A percentile compares a stretch with the other conserved stretches of the same genome.
Conservation (phyloP, 306 rosid species). For the Rosa multiflora region DNA sequence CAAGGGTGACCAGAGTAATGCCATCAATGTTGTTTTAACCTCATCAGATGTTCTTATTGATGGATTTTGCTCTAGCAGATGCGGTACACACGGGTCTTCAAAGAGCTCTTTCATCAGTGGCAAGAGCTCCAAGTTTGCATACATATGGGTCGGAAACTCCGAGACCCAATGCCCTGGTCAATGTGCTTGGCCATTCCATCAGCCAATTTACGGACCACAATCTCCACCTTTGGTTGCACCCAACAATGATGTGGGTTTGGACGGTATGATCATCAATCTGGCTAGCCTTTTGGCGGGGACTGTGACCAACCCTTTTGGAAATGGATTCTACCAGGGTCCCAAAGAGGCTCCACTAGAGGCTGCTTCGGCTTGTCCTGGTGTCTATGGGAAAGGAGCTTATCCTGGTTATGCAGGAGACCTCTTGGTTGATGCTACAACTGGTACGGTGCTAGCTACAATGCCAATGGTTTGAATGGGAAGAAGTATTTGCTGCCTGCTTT, state of each 20-base stretch:
- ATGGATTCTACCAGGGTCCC: slow-evolving; percentile 71
- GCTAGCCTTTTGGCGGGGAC: too few species aligned
- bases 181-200: slow-evolving; percentile 85
- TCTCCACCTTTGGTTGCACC: too few species aligned
- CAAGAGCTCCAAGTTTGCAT: slow-evolving; percentile 40
- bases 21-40: slow-evolving; percentile 56
- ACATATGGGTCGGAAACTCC: slow-evolving; percentile 74
- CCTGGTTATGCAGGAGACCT: slow-evolving; percentile 73
- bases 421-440: slow-evolving; percentile 49
- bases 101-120: slow-evolving; percentile 19
- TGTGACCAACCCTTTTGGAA: slow-evolving; percentile 61
- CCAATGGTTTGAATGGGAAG: slow-evolving; percentile 46
- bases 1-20: slow-evolving; percentile 39
- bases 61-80: slow-evolving; percentile 37
- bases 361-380: slow-evolving; percentile 61
- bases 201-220: too few species aligned
- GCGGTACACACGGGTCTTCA: slow-evolving; percentile 45
- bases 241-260: too few species aligned
- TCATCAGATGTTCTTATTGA: slow-evolving; percentile 33
- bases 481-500: slow-evolving; percentile 66
- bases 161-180: slow-evolving; percentile 76
- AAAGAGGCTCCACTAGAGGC: slow-evolving; percentile 73
- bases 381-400: slow-evolving; percentile 68
- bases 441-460: slow-evolving; percentile 73
- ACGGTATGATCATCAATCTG: too few species aligned